Percentiles rank a stretch among this genome's conserved stretches.
phyloP scores from a whole-genome alignment of 2,329 filamentous ascomycete species.

The Fusarium citri region DNA sequence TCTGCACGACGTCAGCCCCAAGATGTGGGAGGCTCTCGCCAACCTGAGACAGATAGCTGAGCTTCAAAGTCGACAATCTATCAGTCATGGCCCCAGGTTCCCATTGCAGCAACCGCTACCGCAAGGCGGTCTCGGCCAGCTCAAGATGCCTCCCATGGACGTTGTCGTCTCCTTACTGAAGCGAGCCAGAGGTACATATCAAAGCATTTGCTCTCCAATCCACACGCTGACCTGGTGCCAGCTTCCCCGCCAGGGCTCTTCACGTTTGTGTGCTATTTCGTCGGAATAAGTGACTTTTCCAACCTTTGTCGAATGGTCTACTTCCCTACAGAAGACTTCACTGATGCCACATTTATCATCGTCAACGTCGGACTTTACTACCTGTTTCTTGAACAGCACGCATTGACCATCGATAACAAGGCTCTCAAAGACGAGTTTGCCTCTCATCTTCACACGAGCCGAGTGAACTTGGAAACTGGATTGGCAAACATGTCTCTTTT shows the following conservation, averaged over 20 bases:
- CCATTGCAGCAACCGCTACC: slow-evolving; percentile 59
- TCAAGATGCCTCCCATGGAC: slow-evolving; percentile 66
- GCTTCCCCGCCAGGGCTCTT: slow-evolving; percentile 60
- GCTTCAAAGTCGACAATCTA: slow-evolving; percentile 59
- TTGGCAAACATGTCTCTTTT: slow-evolving; percentile 66
- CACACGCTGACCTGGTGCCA: slow-evolving; percentile 11
- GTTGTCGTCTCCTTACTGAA: slow-evolving; percentile 62
- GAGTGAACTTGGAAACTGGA: slow-evolving; percentile 62
- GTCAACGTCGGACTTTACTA: slow-evolving; percentile 64
- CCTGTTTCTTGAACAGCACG: slow-evolving; percentile 60
- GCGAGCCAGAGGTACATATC: slow-evolving; percentile 57
- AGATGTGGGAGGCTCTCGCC: slow-evolving; percentile 64
- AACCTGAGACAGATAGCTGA: slow-evolving; percentile 65
- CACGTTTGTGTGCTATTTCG: slow-evolving; percentile 62
- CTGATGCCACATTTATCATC: slow-evolving; percentile 62
- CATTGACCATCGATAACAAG: slow-evolving; percentile 49
- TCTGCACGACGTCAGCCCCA: slow-evolving; percentile 58
- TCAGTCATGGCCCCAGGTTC: slow-evolving; percentile 58
- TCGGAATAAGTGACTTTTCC: slow-evolving; percentile 62
- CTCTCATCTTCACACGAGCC: slow-evolving; percentile 55
- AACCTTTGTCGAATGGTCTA: slow-evolving; percentile 63
- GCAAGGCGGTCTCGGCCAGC: slow-evolving; percentile 59
- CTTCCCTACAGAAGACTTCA: slow-evolving; percentile 63
- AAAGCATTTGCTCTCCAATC: neutral
- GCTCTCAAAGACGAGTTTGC: slow-evolving; percentile 52